Conservation (phyloP, 768 basidiomycete genomes). For the Lyophyllum shimeji region DNA sequence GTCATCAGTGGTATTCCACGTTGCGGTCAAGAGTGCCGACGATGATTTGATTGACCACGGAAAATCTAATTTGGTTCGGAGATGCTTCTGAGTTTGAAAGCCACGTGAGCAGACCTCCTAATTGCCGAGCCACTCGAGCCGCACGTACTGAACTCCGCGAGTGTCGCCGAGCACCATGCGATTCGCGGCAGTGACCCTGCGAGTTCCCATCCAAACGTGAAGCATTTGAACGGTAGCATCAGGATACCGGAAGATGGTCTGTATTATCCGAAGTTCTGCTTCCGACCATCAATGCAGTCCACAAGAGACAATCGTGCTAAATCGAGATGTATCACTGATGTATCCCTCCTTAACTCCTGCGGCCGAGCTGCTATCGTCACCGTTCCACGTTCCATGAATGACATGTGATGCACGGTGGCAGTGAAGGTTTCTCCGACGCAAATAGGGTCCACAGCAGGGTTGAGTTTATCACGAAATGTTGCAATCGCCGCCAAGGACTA, state of each 20-base stretch:
- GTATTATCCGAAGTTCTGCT: conserved; percentile 11
- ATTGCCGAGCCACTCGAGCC: conserved; percentile 16
- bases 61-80: conserved; percentile 20
- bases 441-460: conserved; percentile 7
- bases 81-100: conserved; percentile 19
- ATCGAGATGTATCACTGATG: conserved; percentile 20
- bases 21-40: conserved; percentile 6
- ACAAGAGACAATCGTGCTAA: conserved; percentile 11
- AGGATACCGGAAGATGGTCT: conserved; percentile 10
- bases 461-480: conserved; percentile 10
- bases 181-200: not conserved
- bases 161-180: not conserved
- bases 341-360: conserved; percentile 6
- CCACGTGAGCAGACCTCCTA: conserved; percentile 7
- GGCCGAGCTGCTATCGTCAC: conserved; percentile 1
- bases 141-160: conserved; percentile 8
- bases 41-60: not conserved
- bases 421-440: conserved; percentile 36
- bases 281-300: conserved; percentile 2
- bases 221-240: conserved; percentile 9
- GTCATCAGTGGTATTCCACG: conserved; percentile 46
- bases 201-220: not conserved
- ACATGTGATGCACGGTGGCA: conserved; percentile 31
- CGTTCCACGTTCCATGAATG: conserved; percentile 6
- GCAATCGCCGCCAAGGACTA: conserved; percentile 19